Base-by-base conservation (phyloP, 371 early-diverging fungal genomes). In the Conidiobolus incongruus region DNA sequence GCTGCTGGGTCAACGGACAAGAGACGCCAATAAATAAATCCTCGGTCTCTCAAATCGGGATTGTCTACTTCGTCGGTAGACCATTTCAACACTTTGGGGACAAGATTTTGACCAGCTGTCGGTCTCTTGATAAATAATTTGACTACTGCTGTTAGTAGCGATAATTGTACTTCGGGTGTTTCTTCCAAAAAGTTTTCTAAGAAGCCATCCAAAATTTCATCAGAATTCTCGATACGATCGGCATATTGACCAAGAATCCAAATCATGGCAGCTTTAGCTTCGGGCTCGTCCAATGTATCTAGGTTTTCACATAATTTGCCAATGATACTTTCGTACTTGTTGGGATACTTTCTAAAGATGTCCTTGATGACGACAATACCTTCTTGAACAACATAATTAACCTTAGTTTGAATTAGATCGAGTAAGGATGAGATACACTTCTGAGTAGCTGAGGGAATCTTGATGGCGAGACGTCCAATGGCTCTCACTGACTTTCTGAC, bases 241-340 rank as follows among this genome's bases (percentile, higher is more conserved):
- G 90, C 84, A 53, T 93, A 90, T 58, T 96, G 86, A 43, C 97
- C 97, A 56, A 96, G 68, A 47, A 92, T 89, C 93, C 92, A 93
- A 50, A 93, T 81, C 58, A 92, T 59, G 3, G 90, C 77, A 1
- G 84, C 78, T 48, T 85, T 86, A 11, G 96, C 92, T 36, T 86
- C 88, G 1, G 94, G 88, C 50, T 90, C 91, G 54, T 87, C 86
- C 47, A 91, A 55, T 10, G 62, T 63, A 40, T 91, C 93, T 40
- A 89, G 58, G 54, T 84, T 80, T 48, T 89, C 81, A 56, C 93
- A 90, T 8, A 95, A 64, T 0, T 75, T 69, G 13, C 77, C 71
- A 44, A 89, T 87, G 24, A 88, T 80, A 20, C 72, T 73, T 49
- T 86, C 89, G 55, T 87, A 91, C 40, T 71, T 65, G 41, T 69